Conservation (phyloP, 345 rosid species). For the Gossypium australe region DNA sequence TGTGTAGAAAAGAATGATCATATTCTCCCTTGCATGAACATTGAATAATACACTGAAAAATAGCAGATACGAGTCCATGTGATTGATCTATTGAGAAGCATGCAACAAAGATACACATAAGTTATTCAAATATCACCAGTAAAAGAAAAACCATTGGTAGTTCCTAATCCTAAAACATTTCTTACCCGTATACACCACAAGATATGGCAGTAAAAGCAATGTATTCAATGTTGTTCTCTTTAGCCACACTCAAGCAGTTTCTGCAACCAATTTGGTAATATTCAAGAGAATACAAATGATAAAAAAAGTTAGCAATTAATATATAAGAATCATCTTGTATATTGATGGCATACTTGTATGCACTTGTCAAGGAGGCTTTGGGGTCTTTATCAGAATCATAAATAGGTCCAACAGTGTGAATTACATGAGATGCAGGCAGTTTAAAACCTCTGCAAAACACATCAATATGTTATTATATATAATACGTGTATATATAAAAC, state of each 20-base stretch:
- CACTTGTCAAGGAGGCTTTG: constrained; percentile 40
- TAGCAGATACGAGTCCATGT: background rate
- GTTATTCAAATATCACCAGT: too few relatives aligned
- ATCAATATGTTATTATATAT: background rate
- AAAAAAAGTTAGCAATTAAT: background rate
- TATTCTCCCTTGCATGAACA: background rate
- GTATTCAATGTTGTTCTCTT: constrained; percentile 58
- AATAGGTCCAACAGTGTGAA: constrained; percentile 82
- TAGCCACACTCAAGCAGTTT: constrained; percentile 64
- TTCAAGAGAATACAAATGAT: background rate
- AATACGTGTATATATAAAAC: background rate
- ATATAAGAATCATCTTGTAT: background rate
- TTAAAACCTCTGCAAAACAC: constrained; percentile 60
- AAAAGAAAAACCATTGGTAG: background rate
- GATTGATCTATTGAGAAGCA: background rate
- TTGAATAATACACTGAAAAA: background rate
- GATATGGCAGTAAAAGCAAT: constrained; percentile 87
- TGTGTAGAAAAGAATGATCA: background rate
- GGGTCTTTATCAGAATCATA: constrained; percentile 50
- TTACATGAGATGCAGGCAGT: constrained; percentile 66
- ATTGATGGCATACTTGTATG: constrained; percentile 43
- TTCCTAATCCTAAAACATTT: background rate
- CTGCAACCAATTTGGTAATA: constrained; percentile 33
- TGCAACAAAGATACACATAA: too few relatives aligned
- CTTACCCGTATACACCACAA: constrained; percentile 69